Conservation (phyloP, 305 asterid species). For the Salvia sclarea region DNA sequence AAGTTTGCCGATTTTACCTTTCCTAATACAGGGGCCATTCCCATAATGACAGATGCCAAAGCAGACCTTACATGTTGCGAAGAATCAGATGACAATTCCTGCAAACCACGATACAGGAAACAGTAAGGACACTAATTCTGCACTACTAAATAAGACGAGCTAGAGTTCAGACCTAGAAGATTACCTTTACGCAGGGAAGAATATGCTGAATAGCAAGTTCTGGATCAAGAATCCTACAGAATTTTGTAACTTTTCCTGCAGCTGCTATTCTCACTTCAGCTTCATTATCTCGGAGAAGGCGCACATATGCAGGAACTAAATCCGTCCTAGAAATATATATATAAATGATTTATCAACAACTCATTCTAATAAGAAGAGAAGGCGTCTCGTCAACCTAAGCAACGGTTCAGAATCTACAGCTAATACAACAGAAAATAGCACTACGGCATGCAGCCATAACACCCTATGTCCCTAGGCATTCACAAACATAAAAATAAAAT, state of each 20-base stretch:
- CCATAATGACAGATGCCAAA: slow-evolving; percentile 94
- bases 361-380: background rate
- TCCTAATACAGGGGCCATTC: slow-evolving; percentile 93
- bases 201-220: slow-evolving; percentile 75
- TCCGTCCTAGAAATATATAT: slow-evolving; percentile 60
- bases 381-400: background rate
- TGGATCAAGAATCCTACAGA: slow-evolving; percentile 68
- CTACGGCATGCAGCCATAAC: too few species aligned
- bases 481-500: too few species aligned
- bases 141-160: slow-evolving; percentile 23
- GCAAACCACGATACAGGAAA: slow-evolving; percentile 33
- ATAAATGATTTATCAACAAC: slow-evolving; percentile 8
- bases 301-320: slow-evolving; percentile 94
- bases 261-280: slow-evolving; percentile 98
- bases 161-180: slow-evolving; percentile 24
- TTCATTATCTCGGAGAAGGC: slow-evolving; percentile 93
- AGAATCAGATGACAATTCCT: slow-evolving; percentile 93
- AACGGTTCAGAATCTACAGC: background rate
- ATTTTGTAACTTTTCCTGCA: slow-evolving; percentile 85
- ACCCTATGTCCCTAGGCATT: too few species aligned
- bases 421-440: too few species aligned
- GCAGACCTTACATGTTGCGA: slow-evolving; percentile 96
- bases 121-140: slow-evolving; percentile 29
- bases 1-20: slow-evolving; percentile 48
- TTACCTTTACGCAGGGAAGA: slow-evolving; percentile 96